Percentiles rank a stretch among this genome's conserved stretches.
These are phyloP conservation scores for Curvularia eragrostidis DNA, from an alignment of 2,329 filamentous ascomycete species.

Conservation along the genomic window DNA sequence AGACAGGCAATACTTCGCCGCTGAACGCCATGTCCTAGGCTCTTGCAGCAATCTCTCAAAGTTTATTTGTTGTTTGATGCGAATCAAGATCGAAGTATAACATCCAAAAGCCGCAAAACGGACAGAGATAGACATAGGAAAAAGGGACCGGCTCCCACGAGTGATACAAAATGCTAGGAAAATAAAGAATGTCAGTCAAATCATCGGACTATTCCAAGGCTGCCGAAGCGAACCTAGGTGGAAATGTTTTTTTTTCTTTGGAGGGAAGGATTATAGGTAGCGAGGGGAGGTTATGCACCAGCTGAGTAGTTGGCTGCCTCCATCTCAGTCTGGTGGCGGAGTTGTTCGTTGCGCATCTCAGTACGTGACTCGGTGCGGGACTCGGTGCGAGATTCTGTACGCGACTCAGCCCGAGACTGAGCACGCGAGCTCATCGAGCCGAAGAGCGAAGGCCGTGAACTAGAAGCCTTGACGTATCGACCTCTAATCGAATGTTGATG, in stretches of 20 bases:
- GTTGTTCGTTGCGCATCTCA: conserved; percentile 34
- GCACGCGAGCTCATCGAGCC: conserved; percentile 46
- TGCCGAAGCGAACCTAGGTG: conserved; percentile 8
- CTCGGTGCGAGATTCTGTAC: conserved; percentile 23
- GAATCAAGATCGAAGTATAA: conserved; percentile 38
- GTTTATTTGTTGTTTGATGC: conserved; percentile 26
- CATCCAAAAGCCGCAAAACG: conserved; percentile 36
- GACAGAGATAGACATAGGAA: conserved; percentile 45
- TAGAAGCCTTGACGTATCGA: conserved; percentile 37
- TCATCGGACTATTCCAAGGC: conserved; percentile 30
- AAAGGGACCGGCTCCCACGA: conserved; percentile 26
- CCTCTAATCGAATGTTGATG: conserved; percentile 42
- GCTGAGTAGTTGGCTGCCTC: conserved; percentile 37
- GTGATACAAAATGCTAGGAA: conserved; percentile 34
- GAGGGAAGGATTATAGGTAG: conserved; percentile 19
- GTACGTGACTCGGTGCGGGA: conserved; percentile 36
- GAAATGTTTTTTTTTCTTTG: conserved; percentile 4
- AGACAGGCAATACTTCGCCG: conserved; percentile 25
- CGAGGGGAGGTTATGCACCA: conserved; percentile 32
- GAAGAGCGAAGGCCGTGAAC: conserved; percentile 39
- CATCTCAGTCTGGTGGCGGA: conserved; percentile 33
- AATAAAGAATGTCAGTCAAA: conserved; percentile 43
- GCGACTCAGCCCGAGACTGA: conserved; percentile 37
- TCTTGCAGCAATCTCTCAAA: conserved; percentile 21
- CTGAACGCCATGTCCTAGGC: conserved; percentile 36